Evolutionary conservation across 108 stramenopile species (phyloP), one percentile per base, ranked within the genome.

Genomic region (Skeletonema costatum): DNA sequence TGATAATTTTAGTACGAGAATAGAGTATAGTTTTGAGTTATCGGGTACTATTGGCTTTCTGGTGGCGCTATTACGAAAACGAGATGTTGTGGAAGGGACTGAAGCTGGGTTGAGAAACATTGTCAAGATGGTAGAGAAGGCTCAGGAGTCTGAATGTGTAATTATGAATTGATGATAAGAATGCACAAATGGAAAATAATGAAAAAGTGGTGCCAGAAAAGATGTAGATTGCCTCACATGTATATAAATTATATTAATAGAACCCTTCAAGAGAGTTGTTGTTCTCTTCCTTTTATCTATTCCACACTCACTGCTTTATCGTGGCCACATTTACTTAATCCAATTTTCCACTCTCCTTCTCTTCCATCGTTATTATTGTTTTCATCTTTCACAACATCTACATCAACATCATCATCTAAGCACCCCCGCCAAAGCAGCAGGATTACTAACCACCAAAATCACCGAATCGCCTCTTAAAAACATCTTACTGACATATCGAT

Each of bases 381-480:
- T 50, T 50, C 48, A 1, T 19, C 48, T 50, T 41, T 41, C 16
- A 41, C 44, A 46, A 16, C n/a, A 36, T 36, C 4, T 36, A 36
- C 6, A 36, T 1, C 6, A 5, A 36, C 36, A 36, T 36, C 35
- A 36, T 42, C 41, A 12, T 13, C 50, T 14, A 12, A 17, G 17
- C 19, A 4, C 59, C 71, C 69, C 84, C 30, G 88, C 86, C 73
- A 92, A 74, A 30, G 87, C 87, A 12, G 96, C 93, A 42, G 97
- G 96, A 84, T 98, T 98, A 66, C 86, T 89, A 17, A 98, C 90
- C 53, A 98, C 89, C 48, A 98, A 86, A 74, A 99, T 98, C 1
- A 99, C 99, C 31, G 97, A 97, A 88, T 99, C 99, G 0, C 99
- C 99, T 31, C 99, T 77, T 32, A 99, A 85, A 80, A 99, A 99